Evolutionary conservation across 1,284 basidiomycete species (phyloP).

Genomic region (Mycena citricolor): DNA sequence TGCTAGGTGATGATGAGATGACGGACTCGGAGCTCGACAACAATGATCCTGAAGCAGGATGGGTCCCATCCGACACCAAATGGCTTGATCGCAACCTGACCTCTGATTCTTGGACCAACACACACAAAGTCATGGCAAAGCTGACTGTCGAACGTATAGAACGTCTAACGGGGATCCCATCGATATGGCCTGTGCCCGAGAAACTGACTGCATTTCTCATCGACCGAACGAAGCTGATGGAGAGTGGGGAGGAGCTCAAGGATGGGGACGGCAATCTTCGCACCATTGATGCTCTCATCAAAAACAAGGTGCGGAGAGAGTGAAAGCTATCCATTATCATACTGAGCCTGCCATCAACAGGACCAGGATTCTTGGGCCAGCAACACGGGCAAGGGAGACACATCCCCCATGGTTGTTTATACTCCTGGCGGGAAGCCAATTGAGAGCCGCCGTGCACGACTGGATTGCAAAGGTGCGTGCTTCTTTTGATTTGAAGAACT

Average conservation of each 20-base stretch:
- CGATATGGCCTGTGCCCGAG: constrained; percentile 6
- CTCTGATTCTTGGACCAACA: too few relatives aligned
- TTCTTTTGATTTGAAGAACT: background rate
- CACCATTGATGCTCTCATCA: constrained; percentile 9
- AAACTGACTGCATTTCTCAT: constrained; percentile 1
- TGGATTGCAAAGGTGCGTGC: constrained; percentile 10
- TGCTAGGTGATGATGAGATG: too few relatives aligned
- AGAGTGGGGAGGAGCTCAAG: background rate
- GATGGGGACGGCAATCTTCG: background rate
- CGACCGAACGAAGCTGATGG: background rate
- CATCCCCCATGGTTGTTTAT: constrained; percentile 1
- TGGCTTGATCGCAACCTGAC: too few relatives aligned
- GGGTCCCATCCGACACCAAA: too few relatives aligned
- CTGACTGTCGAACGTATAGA: constrained; percentile 7
- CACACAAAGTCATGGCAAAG: background rate
- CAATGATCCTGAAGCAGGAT: too few relatives aligned
- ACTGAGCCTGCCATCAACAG: constrained; percentile 1
- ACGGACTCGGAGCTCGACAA: too few relatives aligned
- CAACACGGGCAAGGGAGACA: background rate
- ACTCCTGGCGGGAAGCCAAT: constrained; percentile 3
- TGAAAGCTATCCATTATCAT: background rate
- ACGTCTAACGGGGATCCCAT: constrained; percentile 3
- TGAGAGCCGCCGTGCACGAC: constrained; percentile 8
- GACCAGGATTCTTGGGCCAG: constrained; percentile 16
- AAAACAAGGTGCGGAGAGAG: constrained; percentile 8